phyloP scores from a whole-genome alignment of 2,329 filamentous ascomycete species.

The Mycosphaerella sp. region DNA sequence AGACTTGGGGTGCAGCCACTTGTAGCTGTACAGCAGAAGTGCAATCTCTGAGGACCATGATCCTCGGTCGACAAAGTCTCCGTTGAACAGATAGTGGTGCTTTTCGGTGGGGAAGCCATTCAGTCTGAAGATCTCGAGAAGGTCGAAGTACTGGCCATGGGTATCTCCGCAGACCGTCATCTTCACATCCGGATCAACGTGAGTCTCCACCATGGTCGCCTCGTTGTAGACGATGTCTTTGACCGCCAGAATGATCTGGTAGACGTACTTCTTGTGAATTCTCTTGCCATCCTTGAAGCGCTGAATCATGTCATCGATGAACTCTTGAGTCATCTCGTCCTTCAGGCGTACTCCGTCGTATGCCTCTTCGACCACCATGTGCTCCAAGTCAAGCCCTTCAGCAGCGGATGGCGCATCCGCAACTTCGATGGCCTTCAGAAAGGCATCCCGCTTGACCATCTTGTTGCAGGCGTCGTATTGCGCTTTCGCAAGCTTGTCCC shows the following conservation, averaged over 20 bases:
- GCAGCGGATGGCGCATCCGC: constrained; percentile 87
- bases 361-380: constrained; percentile 70
- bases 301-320: constrained; percentile 95
- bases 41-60: constrained; percentile 99
- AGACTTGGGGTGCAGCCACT: constrained; percentile 74
- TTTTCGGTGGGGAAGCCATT: constrained; percentile 80
- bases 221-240: constrained; percentile 87
- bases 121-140: constrained; percentile 90
- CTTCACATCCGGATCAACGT: constrained; percentile 67
- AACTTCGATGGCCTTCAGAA: constrained; percentile 91
- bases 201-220: constrained; percentile 92
- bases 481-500: constrained; percentile 82
- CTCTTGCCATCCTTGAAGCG: constrained; percentile 95
- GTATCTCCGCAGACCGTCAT: constrained; percentile 97
- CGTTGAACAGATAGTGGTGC: constrained; percentile 95
- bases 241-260: constrained; percentile 87
- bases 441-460: constrained; percentile 84
- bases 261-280: constrained; percentile 92
- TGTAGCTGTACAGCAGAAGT: constrained; percentile 88
- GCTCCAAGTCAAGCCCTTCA: constrained; percentile 80
- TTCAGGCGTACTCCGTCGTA: constrained; percentile 81
- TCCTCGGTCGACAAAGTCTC: constrained; percentile 95
- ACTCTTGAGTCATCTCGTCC: constrained; percentile 87
- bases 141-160: constrained; percentile 95
- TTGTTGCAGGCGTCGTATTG: constrained; percentile 93